Evolutionary conservation across 495 filamentous ascomycete genomes (phyloP).

Genomic region (Penicillium nucicola): DNA sequence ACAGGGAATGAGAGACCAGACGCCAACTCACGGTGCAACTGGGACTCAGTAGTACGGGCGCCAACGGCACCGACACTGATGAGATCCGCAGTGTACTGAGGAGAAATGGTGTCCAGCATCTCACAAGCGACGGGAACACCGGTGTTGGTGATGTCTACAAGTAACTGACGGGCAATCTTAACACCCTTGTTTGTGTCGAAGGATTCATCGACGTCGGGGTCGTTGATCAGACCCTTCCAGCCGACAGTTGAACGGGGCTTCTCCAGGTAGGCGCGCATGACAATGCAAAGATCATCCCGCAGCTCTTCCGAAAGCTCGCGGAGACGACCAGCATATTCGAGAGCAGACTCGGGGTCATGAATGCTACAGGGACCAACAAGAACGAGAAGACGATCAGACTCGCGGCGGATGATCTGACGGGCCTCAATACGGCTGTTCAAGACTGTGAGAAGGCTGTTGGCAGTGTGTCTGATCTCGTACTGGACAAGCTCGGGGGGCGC

Average conservation of each 20-base stretch:
- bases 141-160: slow-evolving; percentile 72
- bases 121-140: slow-evolving; percentile 91
- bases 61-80: slow-evolving; percentile 92
- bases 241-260: slow-evolving; percentile 97
- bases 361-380: slow-evolving; percentile 92
- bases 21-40: slow-evolving; percentile 87
- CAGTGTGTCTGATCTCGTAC: slow-evolving; percentile 11
- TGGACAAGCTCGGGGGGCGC: slow-evolving; percentile 13
- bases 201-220: slow-evolving; percentile 90
- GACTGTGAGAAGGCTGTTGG: slow-evolving; percentile 47
- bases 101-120: slow-evolving; percentile 95
- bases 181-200: slow-evolving; percentile 99
- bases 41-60: slow-evolving; percentile 90
- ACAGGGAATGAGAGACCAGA: slow-evolving; percentile 92
- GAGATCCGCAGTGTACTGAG: slow-evolving; percentile 85
- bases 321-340: slow-evolving; percentile 75
- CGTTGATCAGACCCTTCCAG: slow-evolving; percentile 97
- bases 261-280: slow-evolving; percentile 97
- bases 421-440: slow-evolving; percentile 72
- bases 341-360: slow-evolving; percentile 79
- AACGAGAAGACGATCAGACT: slow-evolving; percentile 78
- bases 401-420: slow-evolving; percentile 63
- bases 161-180: slow-evolving; percentile 75
- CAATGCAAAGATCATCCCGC: slow-evolving; percentile 72
- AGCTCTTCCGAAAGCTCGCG: slow-evolving; percentile 71